phyloP scores from a whole-genome alignment of 1,284 basidiomycete species.

The Moniliella sp. region DNA sequence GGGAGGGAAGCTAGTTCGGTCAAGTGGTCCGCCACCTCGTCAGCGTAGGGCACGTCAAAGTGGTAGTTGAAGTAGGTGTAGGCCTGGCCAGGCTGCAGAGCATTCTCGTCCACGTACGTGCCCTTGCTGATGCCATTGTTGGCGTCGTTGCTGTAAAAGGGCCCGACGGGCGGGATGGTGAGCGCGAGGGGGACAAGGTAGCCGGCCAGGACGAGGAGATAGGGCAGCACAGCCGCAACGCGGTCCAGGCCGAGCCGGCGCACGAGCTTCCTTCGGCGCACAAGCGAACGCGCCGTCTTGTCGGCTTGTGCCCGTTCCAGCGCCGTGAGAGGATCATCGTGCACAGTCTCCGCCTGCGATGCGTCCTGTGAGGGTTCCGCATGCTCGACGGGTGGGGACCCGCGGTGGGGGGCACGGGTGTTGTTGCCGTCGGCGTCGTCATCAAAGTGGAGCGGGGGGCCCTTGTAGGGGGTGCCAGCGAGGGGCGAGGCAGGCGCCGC shows the following conservation, averaged over 20 bases:
- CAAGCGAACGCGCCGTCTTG: too few species aligned
- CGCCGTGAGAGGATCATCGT: too few species aligned
- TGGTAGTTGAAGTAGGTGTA: conserved; percentile 13
- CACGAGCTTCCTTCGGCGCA: not conserved
- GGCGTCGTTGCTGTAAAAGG: conserved; percentile 2
- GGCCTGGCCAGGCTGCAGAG: conserved; percentile 23
- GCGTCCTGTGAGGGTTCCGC: too few species aligned
- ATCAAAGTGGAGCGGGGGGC: too few species aligned
- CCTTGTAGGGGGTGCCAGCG: too few species aligned
- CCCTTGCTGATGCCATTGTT: conserved; percentile 8
- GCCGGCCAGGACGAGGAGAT: not conserved
- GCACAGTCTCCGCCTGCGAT: too few species aligned
- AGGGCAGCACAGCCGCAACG: not conserved
- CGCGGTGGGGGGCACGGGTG: too few species aligned
- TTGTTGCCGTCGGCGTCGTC: too few species aligned
- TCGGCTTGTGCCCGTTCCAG: too few species aligned
- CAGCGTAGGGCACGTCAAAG: conserved; percentile 15
- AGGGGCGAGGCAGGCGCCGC: too few species aligned
- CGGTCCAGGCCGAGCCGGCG: not conserved
- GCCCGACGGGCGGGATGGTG: conserved; percentile 9
- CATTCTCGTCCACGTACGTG: conserved; percentile 31
- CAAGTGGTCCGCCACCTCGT: conserved; percentile 13
- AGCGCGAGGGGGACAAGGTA: conserved; percentile 7
- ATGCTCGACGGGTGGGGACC: too few species aligned
- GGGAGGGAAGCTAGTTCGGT: not conserved